These are phyloP conservation scores for Glycine latifolia DNA, from an alignment of 306 rosid genomes.

Conservation along the genomic window DNA sequence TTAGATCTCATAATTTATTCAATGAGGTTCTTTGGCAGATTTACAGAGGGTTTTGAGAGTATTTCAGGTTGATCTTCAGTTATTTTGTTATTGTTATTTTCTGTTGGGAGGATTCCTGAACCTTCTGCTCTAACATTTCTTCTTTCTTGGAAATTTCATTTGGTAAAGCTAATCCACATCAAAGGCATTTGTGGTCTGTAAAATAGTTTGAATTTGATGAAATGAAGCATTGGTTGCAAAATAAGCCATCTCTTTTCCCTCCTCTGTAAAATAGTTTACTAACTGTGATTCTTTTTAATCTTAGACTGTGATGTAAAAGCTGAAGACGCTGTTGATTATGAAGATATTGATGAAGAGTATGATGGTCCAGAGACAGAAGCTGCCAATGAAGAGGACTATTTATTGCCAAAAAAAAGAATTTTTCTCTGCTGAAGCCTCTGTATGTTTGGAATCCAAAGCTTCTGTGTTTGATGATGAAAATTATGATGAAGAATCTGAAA, in stretches of 20 bases:
- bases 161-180: background rate
- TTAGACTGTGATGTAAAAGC: conserved; percentile 89
- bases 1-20: conserved; percentile 26
- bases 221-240: conserved; percentile 20
- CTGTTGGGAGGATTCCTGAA: too few relatives aligned
- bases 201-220: conserved; percentile 28
- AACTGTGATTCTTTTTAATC: conserved; percentile 36
- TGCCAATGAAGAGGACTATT: conserved; percentile 84
- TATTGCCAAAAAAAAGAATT: conserved; percentile 82
- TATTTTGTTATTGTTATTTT: too few relatives aligned
- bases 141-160: conserved; percentile 20
- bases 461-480: conserved; percentile 89
- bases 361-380: conserved; percentile 94
- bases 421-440: conserved; percentile 67
- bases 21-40: conserved; percentile 6
- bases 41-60: background rate
- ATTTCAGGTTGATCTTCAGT: background rate
- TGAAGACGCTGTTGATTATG: conserved; percentile 93
- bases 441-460: conserved; percentile 61
- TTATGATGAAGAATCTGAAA: conserved; percentile 93
- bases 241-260: background rate
- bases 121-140: too few relatives aligned
- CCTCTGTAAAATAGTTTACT: conserved; percentile 1
- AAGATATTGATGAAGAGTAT: conserved; percentile 94
- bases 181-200: conserved; percentile 10